phyloP scores from a whole-genome alignment of 1,284 basidiomycete genomes.

The Afroboletus lepidellus region DNA sequence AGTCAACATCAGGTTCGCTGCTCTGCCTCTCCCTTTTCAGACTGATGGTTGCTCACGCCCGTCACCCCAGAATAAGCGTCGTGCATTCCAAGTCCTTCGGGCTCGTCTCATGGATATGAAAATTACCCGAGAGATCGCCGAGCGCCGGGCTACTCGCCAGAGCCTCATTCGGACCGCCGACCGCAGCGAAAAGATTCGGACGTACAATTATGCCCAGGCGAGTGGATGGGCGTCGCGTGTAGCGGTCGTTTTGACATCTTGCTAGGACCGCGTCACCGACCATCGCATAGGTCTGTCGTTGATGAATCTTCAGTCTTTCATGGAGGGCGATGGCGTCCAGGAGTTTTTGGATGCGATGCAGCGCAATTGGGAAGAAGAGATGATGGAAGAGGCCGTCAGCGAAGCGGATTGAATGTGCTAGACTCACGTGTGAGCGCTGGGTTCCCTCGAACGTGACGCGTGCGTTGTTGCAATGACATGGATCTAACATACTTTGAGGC shows the following conservation, averaged over 20 bases:
- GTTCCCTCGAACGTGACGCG: too few relatives aligned
- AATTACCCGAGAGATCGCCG: conserved; percentile 66
- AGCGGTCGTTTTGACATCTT: neutral
- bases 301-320: conserved; percentile 68
- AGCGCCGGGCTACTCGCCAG: conserved; percentile 66
- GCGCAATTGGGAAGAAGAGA: conserved; percentile 60
- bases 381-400: conserved; percentile 67
- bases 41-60: neutral
- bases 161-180: conserved; percentile 79
- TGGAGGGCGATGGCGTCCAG: conserved; percentile 77
- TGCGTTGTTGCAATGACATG: too few relatives aligned
- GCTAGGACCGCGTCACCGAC: conserved; percentile 86
- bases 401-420: conserved; percentile 16
- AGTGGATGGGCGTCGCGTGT: neutral
- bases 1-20: conserved; percentile 85
- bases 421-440: neutral
- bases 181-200: conserved; percentile 89
- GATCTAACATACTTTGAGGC: too few relatives aligned
- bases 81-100: conserved; percentile 84
- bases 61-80: conserved; percentile 71
- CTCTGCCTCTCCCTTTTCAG: neutral
- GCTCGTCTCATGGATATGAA: conserved; percentile 82
- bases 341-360: conserved; percentile 64
- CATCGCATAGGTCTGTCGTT: conserved; percentile 82
- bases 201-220: conserved; percentile 90